Percentiles rank a stretch among this genome's conserved stretches.
phyloP scores from a whole-genome alignment of 805 yeast species.

The Citeromyces matritensis region DNA sequence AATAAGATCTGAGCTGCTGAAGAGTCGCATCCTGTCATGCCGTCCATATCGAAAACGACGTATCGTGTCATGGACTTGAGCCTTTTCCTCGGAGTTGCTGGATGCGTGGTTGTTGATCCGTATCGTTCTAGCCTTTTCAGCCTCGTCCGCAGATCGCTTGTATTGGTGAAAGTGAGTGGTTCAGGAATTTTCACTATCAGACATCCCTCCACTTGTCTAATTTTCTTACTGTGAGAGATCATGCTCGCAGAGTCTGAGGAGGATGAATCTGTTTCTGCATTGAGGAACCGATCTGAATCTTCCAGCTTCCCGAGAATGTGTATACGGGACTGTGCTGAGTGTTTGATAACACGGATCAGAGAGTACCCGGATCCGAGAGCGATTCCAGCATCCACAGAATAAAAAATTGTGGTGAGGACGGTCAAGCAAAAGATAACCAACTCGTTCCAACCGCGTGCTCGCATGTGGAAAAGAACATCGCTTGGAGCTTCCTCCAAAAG shows the following conservation, averaged over 20 bases:
- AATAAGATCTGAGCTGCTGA: constrained; percentile 61
- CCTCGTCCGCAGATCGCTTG: constrained; percentile 58
- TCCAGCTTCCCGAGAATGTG: constrained; percentile 66
- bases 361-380: constrained; percentile 78
- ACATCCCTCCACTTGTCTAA: constrained; percentile 41
- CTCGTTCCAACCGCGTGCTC: constrained; percentile 66
- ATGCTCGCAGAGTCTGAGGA: background rate
- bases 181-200: constrained; percentile 74
- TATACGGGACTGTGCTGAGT: constrained; percentile 70
- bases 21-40: constrained; percentile 71
- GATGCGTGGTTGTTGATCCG: constrained; percentile 65
- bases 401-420: constrained; percentile 43
- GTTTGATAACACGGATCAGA: constrained; percentile 61
- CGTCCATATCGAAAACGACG: constrained; percentile 64
- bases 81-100: constrained; percentile 48
- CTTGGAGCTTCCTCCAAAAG: constrained; percentile 75
- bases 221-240: constrained; percentile 1
- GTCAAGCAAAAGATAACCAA: constrained; percentile 55
- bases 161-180: constrained; percentile 78
- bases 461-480: constrained; percentile 61
- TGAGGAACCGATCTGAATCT: constrained; percentile 45
- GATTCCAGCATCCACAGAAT: constrained; percentile 82
- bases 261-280: constrained; percentile 33
- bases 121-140: constrained; percentile 59
- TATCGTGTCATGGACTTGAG: constrained; percentile 29